These are phyloP conservation scores for Blepharisma stoltei DNA, from an alignment of 73 alveolate genomes.

Conservation along the genomic window DNA sequence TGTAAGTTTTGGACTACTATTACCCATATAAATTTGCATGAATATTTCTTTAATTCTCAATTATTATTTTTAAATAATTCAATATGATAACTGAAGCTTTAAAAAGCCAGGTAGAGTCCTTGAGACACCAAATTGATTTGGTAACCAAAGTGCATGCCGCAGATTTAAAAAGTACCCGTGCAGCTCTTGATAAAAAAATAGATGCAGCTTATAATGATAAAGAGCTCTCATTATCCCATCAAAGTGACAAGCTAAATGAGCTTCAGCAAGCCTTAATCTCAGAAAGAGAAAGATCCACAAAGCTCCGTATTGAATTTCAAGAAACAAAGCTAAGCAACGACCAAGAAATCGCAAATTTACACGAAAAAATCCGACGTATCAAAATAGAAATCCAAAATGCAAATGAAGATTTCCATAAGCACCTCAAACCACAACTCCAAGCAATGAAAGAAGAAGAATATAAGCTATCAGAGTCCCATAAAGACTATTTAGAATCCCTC, in stretches of 20 bases:
- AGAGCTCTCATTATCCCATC: background rate
- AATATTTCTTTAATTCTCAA: no score
- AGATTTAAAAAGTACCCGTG: background rate
- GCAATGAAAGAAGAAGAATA: background rate
- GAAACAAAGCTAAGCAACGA: background rate
- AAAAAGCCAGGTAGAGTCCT: slow-evolving; percentile 18
- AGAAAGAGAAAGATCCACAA: background rate
- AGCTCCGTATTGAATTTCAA: background rate
- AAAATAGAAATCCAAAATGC: background rate
- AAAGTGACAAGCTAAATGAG: slow-evolving; percentile 12
- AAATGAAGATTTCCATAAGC: slow-evolving; percentile 2
- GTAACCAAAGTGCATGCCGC: background rate
- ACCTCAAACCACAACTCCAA: background rate
- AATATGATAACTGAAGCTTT: background rate
- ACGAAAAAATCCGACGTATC: background rate
- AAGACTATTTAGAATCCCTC: background rate
- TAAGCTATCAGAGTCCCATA: background rate
- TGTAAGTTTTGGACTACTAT: no score
- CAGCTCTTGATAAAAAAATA: background rate
- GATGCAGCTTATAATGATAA: background rate
- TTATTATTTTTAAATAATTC: background rate
- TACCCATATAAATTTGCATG: no score
- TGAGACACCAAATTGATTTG: slow-evolving; percentile 18
- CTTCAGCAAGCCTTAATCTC: background rate
- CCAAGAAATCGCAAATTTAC: background rate